Evolutionary conservation across 1,284 basidiomycete species (phyloP), one percentile per base, ranked within the genome.

Genomic region (Ceraceosorus guamensis): DNA sequence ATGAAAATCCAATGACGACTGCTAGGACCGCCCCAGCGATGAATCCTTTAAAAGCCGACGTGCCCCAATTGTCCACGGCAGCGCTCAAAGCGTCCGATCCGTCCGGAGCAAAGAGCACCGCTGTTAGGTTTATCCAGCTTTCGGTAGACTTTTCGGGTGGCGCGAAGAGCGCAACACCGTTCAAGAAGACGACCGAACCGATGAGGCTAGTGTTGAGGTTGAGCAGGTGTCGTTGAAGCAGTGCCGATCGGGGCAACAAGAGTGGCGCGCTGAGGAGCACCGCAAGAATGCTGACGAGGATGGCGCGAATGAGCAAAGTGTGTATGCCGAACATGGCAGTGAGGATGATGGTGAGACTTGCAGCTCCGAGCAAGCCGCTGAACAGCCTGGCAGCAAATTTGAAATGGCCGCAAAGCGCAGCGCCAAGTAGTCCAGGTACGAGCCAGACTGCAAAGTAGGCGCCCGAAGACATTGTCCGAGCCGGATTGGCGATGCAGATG

Each of bases 281-380:
- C 31, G 60, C 57, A 47, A 59, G 61, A 32, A 72, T 51, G 14
- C 55, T 49, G n/a, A 72, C 45, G 39, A 70, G 41, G 49, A 68
- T 53, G 39, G 57, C 51, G 4, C 70, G 66, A 41, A 68, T 63
- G 50, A 68, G 57, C 33, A 72, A 46, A 2, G 67, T 67, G 53
- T 67, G 63, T 16, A 72, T 67, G 46, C 70, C 70, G 44, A 70
- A 70, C 46, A 67, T 57, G 14, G 70, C 70, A 4, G 70, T 70
- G 14, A 68, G 46, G 46, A 70, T 48, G 18, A 68, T 46, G n/a
- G 65, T 63, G 16, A 66, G 43, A 35, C 59, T 61, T 2, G 63
- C 57, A 4, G 61, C 66, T 6, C 56, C 61, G 4, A 65, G 53
- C 6, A 72, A 49, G 4, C 68, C 70, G 3, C 63, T 56, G 44